Conservation (phyloP, 2,329 filamentous ascomycete species). For the Colletotrichum acutatum region DNA sequence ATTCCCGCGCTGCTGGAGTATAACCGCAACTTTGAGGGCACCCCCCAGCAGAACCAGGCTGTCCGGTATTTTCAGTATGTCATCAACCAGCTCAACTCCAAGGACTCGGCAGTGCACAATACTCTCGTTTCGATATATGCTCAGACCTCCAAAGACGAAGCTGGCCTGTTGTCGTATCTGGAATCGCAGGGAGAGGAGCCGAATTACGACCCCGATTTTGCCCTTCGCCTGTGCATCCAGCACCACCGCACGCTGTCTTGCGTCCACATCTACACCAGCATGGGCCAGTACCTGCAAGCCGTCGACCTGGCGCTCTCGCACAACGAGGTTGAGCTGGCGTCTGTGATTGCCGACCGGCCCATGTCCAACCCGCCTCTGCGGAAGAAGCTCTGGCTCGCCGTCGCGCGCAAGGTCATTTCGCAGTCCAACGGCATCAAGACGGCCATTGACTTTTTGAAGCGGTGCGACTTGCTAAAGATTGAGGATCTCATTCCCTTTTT, state of each 20-base stretch:
- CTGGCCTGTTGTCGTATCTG: conserved; percentile 86
- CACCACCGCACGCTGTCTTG: conserved; percentile 93
- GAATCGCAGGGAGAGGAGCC: conserved; percentile 90
- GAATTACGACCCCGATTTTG: conserved; percentile 94
- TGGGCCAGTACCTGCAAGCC: conserved; percentile 93
- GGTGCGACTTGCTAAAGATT: conserved; percentile 91
- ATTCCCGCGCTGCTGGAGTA: conserved; percentile 96
- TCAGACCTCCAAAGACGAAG: conserved; percentile 84
- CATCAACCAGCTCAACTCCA: conserved; percentile 85
- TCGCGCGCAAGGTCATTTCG: conserved; percentile 93
- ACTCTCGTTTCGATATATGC: conserved; percentile 97
- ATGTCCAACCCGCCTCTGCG: conserved; percentile 82
- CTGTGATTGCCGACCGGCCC: conserved; percentile 87
- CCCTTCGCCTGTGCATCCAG: conserved; percentile 93
- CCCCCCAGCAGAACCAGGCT: conserved; percentile 85
- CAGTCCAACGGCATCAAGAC: conserved; percentile 88
- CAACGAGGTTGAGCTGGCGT: conserved; percentile 88
- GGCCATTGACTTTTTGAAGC: conserved; percentile 92
- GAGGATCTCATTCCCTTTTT: conserved; percentile 99
- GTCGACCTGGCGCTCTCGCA: conserved; percentile 93
- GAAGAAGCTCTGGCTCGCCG: conserved; percentile 95
- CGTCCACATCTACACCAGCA: conserved; percentile 96
- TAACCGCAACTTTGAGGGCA: conserved; percentile 78
- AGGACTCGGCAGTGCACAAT: conserved; percentile 92
- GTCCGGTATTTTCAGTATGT: conserved; percentile 93